A percentile compares a stretch with the other conserved stretches of the same genome.
Conservation (phyloP, 2,329 filamentous ascomycete genomes). For the Cercospora citrullina region DNA sequence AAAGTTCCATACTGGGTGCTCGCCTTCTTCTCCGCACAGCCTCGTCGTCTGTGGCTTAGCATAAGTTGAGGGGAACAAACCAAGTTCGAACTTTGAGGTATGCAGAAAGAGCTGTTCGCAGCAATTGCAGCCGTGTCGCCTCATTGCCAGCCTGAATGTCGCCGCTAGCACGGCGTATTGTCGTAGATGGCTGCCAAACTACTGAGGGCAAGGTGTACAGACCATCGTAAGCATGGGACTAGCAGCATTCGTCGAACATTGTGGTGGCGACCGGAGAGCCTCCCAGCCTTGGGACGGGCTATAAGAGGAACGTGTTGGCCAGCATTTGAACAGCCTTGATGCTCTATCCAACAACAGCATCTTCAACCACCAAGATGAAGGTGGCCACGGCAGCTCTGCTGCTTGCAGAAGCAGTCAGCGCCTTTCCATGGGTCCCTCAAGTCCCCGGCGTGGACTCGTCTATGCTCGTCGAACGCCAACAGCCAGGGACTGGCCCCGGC, state of each 20-base stretch:
- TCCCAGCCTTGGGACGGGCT: not conserved
- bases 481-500: slow-evolving; percentile 34
- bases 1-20: not conserved
- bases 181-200: not conserved
- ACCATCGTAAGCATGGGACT: not conserved
- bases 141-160: not conserved
- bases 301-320: not conserved
- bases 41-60: slow-evolving; percentile 9
- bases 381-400: slow-evolving; percentile 25
- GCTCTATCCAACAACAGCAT: not conserved
- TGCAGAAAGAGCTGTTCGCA: not conserved
- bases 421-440: slow-evolving; percentile 45
- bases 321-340: not conserved
- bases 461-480: slow-evolving; percentile 39
- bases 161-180: not conserved
- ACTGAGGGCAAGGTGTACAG: not conserved
- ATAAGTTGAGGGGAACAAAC: not conserved
- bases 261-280: not conserved
- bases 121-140: slow-evolving; percentile 1
- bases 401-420: slow-evolving; percentile 30
- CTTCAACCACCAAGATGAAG: slow-evolving; percentile 28
- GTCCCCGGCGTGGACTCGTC: slow-evolving; percentile 42
- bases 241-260: not conserved
- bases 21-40: slow-evolving; percentile 6
- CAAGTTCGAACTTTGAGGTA: not conserved